These are phyloP conservation scores for Hibiscus mutabilis DNA, from an alignment of 345 rosid species.

Conservation along the genomic window DNA sequence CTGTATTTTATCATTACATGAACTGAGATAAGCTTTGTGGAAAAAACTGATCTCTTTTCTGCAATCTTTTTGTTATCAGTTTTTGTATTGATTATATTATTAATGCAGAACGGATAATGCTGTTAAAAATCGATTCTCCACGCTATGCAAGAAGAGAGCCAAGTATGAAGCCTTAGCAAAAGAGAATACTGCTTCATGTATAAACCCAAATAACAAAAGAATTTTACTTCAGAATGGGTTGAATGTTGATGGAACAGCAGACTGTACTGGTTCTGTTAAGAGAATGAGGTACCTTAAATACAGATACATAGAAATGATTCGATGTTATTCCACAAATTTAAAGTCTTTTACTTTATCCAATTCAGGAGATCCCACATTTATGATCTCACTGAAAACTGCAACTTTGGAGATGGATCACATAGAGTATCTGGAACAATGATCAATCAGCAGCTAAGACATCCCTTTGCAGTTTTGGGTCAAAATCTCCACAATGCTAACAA, in stretches of 20 bases:
- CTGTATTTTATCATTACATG: not conserved
- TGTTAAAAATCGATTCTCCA: slow-evolving; percentile 94
- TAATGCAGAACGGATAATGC: slow-evolving; percentile 91
- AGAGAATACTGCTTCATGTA: slow-evolving; percentile 48
- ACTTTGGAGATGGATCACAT: slow-evolving; percentile 49
- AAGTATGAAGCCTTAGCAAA: slow-evolving; percentile 84
- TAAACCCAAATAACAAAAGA: slow-evolving; percentile 71
- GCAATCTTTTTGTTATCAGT: not conserved
- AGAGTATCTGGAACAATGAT: slow-evolving; percentile 24
- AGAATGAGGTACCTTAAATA: slow-evolving; percentile 40
- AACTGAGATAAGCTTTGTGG: not conserved
- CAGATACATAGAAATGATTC: not conserved
- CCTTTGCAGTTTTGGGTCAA: slow-evolving; percentile 51
- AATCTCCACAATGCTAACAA: slow-evolving; percentile 32
- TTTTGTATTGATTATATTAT: not conserved
- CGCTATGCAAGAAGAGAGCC: slow-evolving; percentile 96
- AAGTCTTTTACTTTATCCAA: slow-evolving; percentile 1
- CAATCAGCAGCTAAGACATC: slow-evolving; percentile 53
- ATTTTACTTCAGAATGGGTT: slow-evolving; percentile 37
- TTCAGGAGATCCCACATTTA: slow-evolving; percentile 69
- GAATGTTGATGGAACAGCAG: slow-evolving; percentile 31
- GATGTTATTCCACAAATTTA: not conserved
- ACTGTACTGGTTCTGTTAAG: slow-evolving; percentile 41
- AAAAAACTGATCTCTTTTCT: not conserved
- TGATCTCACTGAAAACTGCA: slow-evolving; percentile 33